phyloP scores from a whole-genome alignment of 2,329 filamentous ascomycete species.

The Cercospora sp. region DNA sequence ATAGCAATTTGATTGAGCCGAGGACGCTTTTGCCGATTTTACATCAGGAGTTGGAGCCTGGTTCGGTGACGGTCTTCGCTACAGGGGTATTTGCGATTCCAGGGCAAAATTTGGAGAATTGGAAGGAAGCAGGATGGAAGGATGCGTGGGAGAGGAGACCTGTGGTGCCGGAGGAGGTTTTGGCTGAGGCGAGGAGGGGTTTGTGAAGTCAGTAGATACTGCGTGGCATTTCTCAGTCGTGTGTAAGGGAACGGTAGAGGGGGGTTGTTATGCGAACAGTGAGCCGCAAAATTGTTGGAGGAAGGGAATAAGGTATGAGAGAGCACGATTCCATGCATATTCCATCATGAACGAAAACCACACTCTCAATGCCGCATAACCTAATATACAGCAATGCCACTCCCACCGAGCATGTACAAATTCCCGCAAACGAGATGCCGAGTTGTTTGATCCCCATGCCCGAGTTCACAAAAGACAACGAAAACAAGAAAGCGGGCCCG shows the following conservation, averaged over 20 bases:
- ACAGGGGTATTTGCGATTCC: conserved; percentile 72
- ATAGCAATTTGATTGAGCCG: conserved; percentile 73
- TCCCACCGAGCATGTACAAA: conserved; percentile 24
- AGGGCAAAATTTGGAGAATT: conserved; percentile 51
- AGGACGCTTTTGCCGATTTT: conserved; percentile 71
- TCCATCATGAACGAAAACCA: background rate
- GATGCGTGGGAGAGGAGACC: conserved; percentile 46
- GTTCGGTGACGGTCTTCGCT: conserved; percentile 65
- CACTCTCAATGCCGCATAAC: conserved; percentile 22
- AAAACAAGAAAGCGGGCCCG: background rate
- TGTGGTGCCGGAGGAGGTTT: conserved; percentile 23
- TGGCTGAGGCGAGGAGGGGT: background rate
- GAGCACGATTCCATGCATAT: background rate
- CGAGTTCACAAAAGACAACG: background rate
- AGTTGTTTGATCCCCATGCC: background rate
- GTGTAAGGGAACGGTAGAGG: too few relatives aligned
- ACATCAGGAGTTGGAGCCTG: conserved; percentile 60
- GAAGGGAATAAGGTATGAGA: background rate
- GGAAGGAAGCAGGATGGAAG: conserved; percentile 55
- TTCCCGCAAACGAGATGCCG: background rate
- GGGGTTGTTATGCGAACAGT: too few relatives aligned
- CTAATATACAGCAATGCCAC: conserved; percentile 28
- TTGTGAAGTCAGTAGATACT: background rate
- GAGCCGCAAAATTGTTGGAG: background rate
- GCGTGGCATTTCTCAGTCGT: background rate